phyloP scores from a whole-genome alignment of 768 basidiomycete species.

The Suillus tomentosus region DNA sequence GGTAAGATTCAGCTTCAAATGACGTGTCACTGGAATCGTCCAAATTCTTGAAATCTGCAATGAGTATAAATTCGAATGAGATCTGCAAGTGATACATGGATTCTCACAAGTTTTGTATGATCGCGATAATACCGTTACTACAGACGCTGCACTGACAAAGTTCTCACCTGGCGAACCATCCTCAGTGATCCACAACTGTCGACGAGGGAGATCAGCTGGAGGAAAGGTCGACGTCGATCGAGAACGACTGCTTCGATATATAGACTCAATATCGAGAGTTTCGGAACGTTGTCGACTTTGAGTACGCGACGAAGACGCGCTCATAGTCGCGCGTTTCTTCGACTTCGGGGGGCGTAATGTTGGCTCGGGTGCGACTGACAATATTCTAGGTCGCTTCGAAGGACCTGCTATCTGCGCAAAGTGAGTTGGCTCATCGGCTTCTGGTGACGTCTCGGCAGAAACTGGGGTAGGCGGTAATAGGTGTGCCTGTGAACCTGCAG shows the following conservation, averaged over 20 bases:
- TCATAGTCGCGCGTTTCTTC: constrained; percentile 27
- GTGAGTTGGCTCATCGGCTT: constrained; percentile 26
- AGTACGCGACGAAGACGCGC: constrained; percentile 42
- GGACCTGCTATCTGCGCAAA: constrained; percentile 11
- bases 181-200: constrained; percentile 52
- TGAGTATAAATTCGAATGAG: constrained; percentile 18
- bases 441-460: constrained; percentile 22
- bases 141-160: constrained; percentile 64
- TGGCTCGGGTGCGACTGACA: background rate
- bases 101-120: constrained; percentile 70
- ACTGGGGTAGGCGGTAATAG: constrained; percentile 12
- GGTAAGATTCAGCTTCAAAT: constrained; percentile 65
- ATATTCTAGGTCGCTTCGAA: constrained; percentile 7
- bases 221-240: constrained; percentile 63
- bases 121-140: constrained; percentile 63
- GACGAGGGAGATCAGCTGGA: constrained; percentile 30
- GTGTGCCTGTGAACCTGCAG: background rate
- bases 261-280: constrained; percentile 54
- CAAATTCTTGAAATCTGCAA: constrained; percentile 69
- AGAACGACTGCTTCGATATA: constrained; percentile 58
- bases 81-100: background rate
- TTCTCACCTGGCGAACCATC: constrained; percentile 52
- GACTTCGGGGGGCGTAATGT: constrained; percentile 22
- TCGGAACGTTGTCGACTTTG: constrained; percentile 42
- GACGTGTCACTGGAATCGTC: constrained; percentile 60